A percentile compares a stretch with the other conserved stretches of the same genome.
These are phyloP conservation scores for Kwoniella mangroviensis DNA, from an alignment of 768 basidiomycete species.

Conservation along the genomic window DNA sequence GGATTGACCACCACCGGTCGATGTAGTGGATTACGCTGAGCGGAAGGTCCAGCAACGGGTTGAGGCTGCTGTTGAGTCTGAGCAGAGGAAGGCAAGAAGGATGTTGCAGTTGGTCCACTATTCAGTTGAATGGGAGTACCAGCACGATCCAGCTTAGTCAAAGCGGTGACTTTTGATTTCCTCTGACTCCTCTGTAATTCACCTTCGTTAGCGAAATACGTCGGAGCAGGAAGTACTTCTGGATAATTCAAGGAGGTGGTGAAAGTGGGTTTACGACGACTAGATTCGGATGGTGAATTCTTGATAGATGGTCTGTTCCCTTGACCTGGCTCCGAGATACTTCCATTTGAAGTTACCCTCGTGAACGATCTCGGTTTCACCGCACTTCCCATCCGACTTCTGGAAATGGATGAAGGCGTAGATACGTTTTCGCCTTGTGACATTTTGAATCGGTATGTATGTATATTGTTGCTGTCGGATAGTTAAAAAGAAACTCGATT, in stretches of 20 bases:
- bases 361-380: background rate
- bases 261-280: slow-evolving; percentile 35
- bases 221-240: slow-evolving; percentile 32
- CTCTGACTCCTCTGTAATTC: slow-evolving; percentile 48
- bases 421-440: slow-evolving; percentile 5
- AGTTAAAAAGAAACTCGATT: background rate
- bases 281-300: slow-evolving; percentile 15
- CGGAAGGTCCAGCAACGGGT: slow-evolving; percentile 30
- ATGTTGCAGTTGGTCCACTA: slow-evolving; percentile 37
- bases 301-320: slow-evolving; percentile 4
- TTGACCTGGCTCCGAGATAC: background rate
- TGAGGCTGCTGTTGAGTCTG: slow-evolving; percentile 14
- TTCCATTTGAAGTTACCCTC: background rate
- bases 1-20: slow-evolving; percentile 41
- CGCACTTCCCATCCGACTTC: slow-evolving; percentile 2
- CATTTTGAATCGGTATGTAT: background rate
- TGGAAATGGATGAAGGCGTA: background rate
- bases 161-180: slow-evolving; percentile 49
- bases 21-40: slow-evolving; percentile 46
- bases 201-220: slow-evolving; percentile 28
- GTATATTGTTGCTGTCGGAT: background rate
- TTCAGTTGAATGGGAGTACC: slow-evolving; percentile 25
- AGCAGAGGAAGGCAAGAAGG: slow-evolving; percentile 37
- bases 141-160: slow-evolving; percentile 45
- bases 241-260: slow-evolving; percentile 43